A percentile compares a stretch with the other conserved stretches of the same genome.
Conservation (phyloP, 2,329 filamentous ascomycete genomes). For the Ceratocystis variospora region DNA sequence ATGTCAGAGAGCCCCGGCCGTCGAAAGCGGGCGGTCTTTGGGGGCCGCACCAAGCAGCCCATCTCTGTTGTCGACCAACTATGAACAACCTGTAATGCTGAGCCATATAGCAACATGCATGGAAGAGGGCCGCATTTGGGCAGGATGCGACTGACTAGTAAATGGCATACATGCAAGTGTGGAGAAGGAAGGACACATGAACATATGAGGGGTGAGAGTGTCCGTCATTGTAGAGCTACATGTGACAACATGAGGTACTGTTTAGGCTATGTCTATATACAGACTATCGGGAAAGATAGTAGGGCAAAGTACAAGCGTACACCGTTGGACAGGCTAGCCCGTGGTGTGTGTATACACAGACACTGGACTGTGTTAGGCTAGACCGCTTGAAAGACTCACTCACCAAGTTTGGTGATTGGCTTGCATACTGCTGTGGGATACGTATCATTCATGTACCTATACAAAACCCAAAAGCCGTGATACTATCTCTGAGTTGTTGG, state of each 20-base stretch:
- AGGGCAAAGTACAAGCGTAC: not conserved
- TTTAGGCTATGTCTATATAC: not conserved
- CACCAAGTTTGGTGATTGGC: not conserved
- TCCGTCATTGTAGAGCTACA: not conserved
- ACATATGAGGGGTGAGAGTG: not conserved
- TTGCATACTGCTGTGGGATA: not conserved
- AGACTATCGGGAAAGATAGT: not conserved
- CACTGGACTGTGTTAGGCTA: not conserved
- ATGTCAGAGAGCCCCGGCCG: too few relatives aligned
- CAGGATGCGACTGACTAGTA: not conserved
- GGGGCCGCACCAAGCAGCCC: too few relatives aligned
- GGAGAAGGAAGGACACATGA: not conserved
- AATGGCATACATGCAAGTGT: not conserved
- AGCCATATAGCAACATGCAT: too few relatives aligned
- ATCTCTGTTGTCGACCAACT: too few relatives aligned
- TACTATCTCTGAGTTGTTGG: not conserved
- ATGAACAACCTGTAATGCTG: too few relatives aligned
- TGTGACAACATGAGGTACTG: not conserved
- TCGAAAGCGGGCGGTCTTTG: too few relatives aligned
- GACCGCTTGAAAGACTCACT: not conserved
- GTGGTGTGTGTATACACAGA: not conserved
- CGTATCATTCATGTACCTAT: not conserved
- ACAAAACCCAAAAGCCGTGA: not conserved
- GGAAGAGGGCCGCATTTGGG: not conserved
- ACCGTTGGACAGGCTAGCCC: not conserved